A percentile compares a stretch with the other conserved stretches of the same genome.
Conservation (phyloP, 257 asterid species). For the Solanum phureja region DNA sequence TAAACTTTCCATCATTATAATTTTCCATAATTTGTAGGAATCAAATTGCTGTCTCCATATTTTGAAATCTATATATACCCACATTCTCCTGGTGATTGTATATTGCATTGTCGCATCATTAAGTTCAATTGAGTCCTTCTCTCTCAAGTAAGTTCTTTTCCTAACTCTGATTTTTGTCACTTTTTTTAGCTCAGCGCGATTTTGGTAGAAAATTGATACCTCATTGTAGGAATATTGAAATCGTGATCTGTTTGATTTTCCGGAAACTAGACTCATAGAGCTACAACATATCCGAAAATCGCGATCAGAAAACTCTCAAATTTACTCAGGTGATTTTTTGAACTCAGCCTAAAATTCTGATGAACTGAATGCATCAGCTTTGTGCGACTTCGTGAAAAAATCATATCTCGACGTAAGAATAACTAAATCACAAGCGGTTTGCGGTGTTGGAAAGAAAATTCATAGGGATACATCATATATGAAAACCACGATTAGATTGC, state of each 20-base stretch:
- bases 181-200: not conserved
- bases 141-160: not conserved
- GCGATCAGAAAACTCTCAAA: too few species aligned
- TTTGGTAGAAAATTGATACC: not conserved
- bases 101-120: not conserved
- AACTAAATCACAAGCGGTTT: too few species aligned
- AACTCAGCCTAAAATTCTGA: too few species aligned
- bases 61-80: not conserved
- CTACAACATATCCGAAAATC: too few species aligned
- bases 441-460: too few species aligned
- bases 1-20: not conserved
- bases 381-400: not conserved
- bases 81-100: not conserved
- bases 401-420: not conserved
- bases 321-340: not conserved
- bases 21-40: not conserved
- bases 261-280: not conserved
- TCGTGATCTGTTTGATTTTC: not conserved
- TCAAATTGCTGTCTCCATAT: not conserved
- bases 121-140: not conserved
- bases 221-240: not conserved
- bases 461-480: too few species aligned
- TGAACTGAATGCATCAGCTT: not conserved
- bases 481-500: too few species aligned
- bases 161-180: not conserved